Base-by-base conservation (phyloP, 306 rosid genomes). In the Abrus pulchellus region DNA sequence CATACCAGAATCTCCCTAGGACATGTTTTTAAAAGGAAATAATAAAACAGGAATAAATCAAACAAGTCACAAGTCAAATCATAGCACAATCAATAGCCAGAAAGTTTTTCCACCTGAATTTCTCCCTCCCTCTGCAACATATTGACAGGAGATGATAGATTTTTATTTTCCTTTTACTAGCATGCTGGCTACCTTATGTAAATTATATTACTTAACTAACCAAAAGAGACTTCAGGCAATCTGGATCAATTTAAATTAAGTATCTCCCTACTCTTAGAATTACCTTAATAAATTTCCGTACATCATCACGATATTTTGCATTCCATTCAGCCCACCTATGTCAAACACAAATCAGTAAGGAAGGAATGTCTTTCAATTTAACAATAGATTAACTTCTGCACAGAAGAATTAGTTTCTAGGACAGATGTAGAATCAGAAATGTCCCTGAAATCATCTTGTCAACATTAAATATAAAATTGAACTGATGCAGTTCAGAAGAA, bases 291-390 rank as follows among this genome's bases (percentile, higher is more conserved):
- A 91, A 95, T 90, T 83, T 91, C 73, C 99, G 82, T 9, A 95
- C 13, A 72, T 95, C 99, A 81, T 95, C 99, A 61, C 99, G 99
- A 79, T 88, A 95, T 67, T 66, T 91, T 41, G 96, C 99, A 80
- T 95, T 95, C 99, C 99, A 95, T 90, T 95, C 99, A 28, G 97
- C 99, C 99, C 99, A 95, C 88, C 98, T 95, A 81, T 80, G 85
- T 77, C 80, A 52, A 77, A 75, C 74, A 80, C 52, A 84, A 77
- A 82, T 67, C 53, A 57, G 9, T 2, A 63, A 74, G 36, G 9
- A 32, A 80, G 41, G 52, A 52, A 45, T 41, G 6, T 41, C 68
- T 64, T 59, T 61, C 13, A 50, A 45, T 57, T 65, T 50, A 53
- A 40, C 66, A 69, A 36, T 47, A 67, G 9, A 76, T 76, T 40